Evolutionary conservation across 2,329 filamentous ascomycete species (phyloP).

Genomic region (Cladosporium phlei): DNA sequence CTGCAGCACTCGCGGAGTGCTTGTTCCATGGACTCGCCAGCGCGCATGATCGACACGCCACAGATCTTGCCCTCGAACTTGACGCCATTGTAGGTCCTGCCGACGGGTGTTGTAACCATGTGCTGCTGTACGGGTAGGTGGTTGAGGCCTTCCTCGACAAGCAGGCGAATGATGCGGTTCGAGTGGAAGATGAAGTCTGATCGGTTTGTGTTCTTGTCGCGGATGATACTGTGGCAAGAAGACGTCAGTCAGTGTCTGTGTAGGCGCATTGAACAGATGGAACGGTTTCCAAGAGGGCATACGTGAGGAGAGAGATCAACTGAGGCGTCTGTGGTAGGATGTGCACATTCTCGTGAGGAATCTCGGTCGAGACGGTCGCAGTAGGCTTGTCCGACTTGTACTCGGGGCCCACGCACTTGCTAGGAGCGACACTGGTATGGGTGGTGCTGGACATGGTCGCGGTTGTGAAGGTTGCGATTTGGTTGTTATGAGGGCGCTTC

Average conservation of each 20-base stretch:
- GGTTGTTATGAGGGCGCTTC: neutral
- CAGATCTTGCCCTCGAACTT: constrained; percentile 98
- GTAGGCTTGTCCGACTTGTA: constrained; percentile 71
- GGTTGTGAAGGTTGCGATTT: too few species aligned
- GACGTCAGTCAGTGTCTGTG: neutral
- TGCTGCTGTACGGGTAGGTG: constrained; percentile 89
- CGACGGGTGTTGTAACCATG: constrained; percentile 84
- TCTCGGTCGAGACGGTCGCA: constrained; percentile 73
- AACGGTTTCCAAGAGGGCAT: constrained; percentile 44
- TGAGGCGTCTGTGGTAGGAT: constrained; percentile 90
- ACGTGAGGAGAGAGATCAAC: constrained; percentile 96
- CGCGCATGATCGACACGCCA: constrained; percentile 96
- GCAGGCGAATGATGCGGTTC: constrained; percentile 91
- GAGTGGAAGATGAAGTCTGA: constrained; percentile 99
- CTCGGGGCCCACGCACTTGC: constrained; percentile 68
- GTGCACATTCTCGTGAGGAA: constrained; percentile 81
- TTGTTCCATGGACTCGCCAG: constrained; percentile 97
- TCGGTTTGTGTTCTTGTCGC: constrained; percentile 80
- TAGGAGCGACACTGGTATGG: constrained; percentile 35
- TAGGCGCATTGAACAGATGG: neutral
- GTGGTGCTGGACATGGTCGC: constrained; percentile 15
- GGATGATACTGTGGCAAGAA: constrained; percentile 71
- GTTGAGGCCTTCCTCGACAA: constrained; percentile 96
- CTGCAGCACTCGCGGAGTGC: constrained; percentile 93
- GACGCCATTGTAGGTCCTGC: constrained; percentile 80